Base-by-base conservation (phyloP, 2,329 filamentous ascomycete species). In the Cryphonectria naterciae region DNA sequence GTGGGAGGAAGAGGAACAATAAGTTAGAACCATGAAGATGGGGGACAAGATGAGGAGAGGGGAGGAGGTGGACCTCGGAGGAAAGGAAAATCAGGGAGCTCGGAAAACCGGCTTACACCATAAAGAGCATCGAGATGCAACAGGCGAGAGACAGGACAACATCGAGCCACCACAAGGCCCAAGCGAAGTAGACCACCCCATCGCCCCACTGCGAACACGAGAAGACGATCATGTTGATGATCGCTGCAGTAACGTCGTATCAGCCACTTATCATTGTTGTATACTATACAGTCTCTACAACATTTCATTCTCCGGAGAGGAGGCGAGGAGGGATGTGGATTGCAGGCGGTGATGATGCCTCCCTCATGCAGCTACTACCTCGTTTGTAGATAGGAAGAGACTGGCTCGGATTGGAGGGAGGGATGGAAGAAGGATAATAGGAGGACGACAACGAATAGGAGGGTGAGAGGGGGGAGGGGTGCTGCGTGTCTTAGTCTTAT, bases 181-280 rank as follows among this genome's bases (percentile, higher is more conserved):
- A 88, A 2, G 84, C 85, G 7, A 86, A 77, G 68, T 82, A 81
- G 37, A 80, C 81, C 13, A 82, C 82, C 83, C 86, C 85, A 17
- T 80, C 72, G 0, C 88, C 89, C 89, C 88, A 91, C 11, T 85
- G 85, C 0, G 87, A 83, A 73, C 88, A 91, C 5, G 90, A 82
- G 46, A 86, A 83, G 8, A 87, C 83, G 73, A 87, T 85, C 83
- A 88, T 87, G 66, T 89, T 87, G 67, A 91, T 83, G 7, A 91
- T 85, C 0, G 88, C 74, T 75, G 37, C 70, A 32, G 56, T 66
- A 61, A 41, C 13, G 63, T 49, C 41, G 63, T 37, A 65, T 65
- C 43, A 49, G 63, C 19, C 15, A 65, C 22, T 35, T n/a, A 25
- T 43, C 19, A 49, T 65, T 8, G 17, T 49, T 49, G 49, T 28